Evolutionary conservation across 805 yeast genomes (phyloP).

Genomic region (Kodamaea fukazawae): DNA sequence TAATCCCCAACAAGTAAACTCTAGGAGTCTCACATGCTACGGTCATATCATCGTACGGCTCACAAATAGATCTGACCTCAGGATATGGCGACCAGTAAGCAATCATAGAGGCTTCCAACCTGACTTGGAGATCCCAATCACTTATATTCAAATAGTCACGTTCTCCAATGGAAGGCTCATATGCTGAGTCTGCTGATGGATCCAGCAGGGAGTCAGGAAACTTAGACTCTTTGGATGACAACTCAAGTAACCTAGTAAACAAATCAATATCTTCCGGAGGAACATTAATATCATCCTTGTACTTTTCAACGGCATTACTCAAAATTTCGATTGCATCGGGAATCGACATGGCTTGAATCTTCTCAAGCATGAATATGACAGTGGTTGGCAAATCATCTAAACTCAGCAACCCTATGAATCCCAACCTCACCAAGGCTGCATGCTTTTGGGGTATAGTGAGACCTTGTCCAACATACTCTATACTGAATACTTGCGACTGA

Average conservation of each 20-base stretch:
- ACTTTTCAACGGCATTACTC: constrained; percentile 36
- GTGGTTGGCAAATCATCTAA: constrained; percentile 33
- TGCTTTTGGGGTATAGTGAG: constrained; percentile 26
- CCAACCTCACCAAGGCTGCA: constrained; percentile 26
- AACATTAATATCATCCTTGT: constrained; percentile 48
- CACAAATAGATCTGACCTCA: constrained; percentile 31
- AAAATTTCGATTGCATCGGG: constrained; percentile 43
- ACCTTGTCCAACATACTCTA: constrained; percentile 22
- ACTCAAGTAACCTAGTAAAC: constrained; percentile 19
- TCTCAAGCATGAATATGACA: constrained; percentile 28
- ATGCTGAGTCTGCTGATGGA: neutral
- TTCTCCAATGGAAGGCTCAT: constrained; percentile 1
- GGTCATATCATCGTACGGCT: constrained; percentile 22
- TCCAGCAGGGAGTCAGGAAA: too few species aligned
- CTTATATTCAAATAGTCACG: constrained; percentile 7
- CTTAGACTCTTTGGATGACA: neutral
- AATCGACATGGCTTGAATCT: constrained; percentile 28
- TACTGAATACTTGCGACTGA: constrained; percentile 19
- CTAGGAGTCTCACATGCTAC: constrained; percentile 38
- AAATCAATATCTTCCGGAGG: constrained; percentile 35
- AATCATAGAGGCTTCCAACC: constrained; percentile 37
- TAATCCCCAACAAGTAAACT: constrained; percentile 19
- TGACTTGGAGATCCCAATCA: constrained; percentile 36
- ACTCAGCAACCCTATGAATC: constrained; percentile 22
- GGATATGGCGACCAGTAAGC: constrained; percentile 42